These are phyloP conservation scores for Gryganskiella cystojenkinii DNA, from an alignment of 192 early-diverging fungal species.

Conservation along the genomic window DNA sequence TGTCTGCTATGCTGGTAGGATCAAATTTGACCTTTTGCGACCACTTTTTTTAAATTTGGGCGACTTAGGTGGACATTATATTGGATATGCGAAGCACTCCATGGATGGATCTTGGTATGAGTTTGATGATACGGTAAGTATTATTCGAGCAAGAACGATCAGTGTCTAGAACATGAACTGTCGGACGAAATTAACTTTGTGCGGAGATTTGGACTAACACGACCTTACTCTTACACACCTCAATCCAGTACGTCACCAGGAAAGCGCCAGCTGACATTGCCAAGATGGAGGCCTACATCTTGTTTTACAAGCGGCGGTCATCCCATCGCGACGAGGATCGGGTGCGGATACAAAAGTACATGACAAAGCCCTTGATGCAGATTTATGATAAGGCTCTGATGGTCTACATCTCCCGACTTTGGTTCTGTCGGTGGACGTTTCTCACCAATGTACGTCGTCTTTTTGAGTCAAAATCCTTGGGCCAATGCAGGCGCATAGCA, in stretches of 20 bases:
- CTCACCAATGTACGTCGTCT: constrained; percentile 28
- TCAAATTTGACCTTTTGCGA: background rate
- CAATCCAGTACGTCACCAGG: constrained; percentile 45
- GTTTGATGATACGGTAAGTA: constrained; percentile 57
- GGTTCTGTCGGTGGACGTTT: constrained; percentile 53
- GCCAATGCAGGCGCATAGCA: no score
- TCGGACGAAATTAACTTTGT: no score
- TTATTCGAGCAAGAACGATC: no score
- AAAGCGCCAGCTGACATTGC: constrained; percentile 48
- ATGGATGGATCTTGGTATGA: constrained; percentile 53
- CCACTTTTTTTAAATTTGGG: background rate
- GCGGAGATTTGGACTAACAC: no score
- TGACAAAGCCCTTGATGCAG: constrained; percentile 36
- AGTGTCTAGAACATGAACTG: no score
- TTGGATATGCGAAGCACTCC: constrained; percentile 52
- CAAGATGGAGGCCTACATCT: constrained; percentile 53
- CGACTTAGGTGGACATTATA: constrained; percentile 52
- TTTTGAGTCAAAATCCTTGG: no score
- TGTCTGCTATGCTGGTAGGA: no score
- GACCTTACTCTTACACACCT: no score
- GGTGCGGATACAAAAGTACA: constrained; percentile 36
- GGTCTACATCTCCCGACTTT: constrained; percentile 54
- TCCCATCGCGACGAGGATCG: constrained; percentile 45
- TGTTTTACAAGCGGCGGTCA: constrained; percentile 48
- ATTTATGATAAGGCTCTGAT: constrained; percentile 36